A percentile compares a stretch with the other conserved stretches of the same genome.
Evolutionary conservation across 345 rosid genomes (phyloP).

Genomic region (Ricinus communis): DNA sequence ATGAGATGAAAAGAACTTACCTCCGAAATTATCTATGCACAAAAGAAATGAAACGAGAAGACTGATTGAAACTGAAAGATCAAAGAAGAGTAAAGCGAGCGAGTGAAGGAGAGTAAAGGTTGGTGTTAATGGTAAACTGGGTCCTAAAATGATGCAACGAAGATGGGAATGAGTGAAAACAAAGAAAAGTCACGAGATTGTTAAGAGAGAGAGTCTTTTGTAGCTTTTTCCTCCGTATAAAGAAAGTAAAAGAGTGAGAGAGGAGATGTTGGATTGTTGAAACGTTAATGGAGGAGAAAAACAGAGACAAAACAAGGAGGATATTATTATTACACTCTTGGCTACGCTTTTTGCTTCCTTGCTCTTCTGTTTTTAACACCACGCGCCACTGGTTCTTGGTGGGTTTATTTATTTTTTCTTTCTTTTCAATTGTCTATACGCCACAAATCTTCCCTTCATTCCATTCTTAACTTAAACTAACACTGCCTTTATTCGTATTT

Average conservation of each 20-base stretch:
- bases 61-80: neutral
- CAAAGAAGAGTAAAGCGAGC: neutral
- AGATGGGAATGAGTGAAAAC: conserved; percentile 39
- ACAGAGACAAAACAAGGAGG: neutral
- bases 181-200: conserved; percentile 36
- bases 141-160: conserved; percentile 42
- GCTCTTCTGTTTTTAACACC: neutral
- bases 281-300: neutral
- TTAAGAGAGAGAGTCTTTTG: conserved; percentile 3
- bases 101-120: neutral
- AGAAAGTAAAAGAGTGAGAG: neutral
- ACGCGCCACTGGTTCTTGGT: conserved; percentile 5
- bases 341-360: neutral
- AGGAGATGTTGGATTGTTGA: neutral
- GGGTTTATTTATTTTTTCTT: neutral
- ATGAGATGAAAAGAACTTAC: neutral
- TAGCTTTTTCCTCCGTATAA: neutral
- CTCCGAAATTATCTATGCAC: neutral
- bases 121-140: neutral
- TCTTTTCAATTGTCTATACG: too few species aligned
- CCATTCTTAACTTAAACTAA: neutral
- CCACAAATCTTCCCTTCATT: neutral
- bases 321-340: too few species aligned
- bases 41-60: neutral
- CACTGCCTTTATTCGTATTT: too few species aligned